These are phyloP conservation scores for Nepenthes gracilis DNA, from an alignment of 148 eudicot species.

Conservation along the genomic window DNA sequence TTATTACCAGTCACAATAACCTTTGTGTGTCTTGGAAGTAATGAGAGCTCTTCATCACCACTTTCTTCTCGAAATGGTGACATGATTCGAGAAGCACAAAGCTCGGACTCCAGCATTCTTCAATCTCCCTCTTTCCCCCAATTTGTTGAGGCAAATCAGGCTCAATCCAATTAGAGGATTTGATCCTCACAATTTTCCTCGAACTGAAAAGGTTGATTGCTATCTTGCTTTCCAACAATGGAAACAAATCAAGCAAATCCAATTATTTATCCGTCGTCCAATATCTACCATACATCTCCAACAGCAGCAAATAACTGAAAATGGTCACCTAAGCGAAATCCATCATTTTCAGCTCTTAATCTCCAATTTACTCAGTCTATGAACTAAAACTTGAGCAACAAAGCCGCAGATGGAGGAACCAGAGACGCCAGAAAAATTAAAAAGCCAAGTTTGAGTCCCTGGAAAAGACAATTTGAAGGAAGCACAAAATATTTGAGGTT, in stretches of 20 bases:
- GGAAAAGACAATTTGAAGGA: no score
- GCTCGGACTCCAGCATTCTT: slow-evolving; percentile 54
- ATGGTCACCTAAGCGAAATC: not conserved
- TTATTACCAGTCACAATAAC: slow-evolving; percentile 94
- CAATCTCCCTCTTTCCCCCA: not conserved
- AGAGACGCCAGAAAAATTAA: no score
- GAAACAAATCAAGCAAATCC: no score
- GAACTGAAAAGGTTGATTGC: no score
- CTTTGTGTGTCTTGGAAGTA: slow-evolving; percentile 91
- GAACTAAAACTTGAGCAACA: no score
- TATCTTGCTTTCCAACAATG: no score
- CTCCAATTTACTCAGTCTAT: not conserved
- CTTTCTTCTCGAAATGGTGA: slow-evolving; percentile 78
- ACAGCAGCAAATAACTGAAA: not conserved
- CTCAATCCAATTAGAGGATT: not conserved
- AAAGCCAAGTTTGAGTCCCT: no score
- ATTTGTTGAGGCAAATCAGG: not conserved
- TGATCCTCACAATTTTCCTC: not conserved
- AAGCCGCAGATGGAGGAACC: no score
- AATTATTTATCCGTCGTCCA: no score
- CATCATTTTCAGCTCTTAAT: not conserved
- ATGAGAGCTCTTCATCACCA: slow-evolving; percentile 86
- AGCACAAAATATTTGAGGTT: no score
- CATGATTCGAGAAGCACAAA: slow-evolving; percentile 51
- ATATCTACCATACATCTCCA: not conserved